Conservation (phyloP, 768 basidiomycete genomes). For the Trametes cubensis region DNA sequence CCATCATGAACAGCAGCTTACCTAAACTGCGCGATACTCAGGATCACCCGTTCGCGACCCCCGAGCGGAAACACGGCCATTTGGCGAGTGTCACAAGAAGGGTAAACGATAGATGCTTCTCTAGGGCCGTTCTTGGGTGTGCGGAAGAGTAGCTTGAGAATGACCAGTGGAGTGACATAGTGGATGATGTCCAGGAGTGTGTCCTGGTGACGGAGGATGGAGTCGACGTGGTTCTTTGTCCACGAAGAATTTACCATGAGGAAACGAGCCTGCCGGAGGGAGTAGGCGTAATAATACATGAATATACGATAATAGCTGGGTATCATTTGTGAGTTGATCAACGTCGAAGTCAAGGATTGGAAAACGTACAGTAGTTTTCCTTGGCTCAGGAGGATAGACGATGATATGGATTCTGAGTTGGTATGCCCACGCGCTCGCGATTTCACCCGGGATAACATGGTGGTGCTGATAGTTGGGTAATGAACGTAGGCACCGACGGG, state of each 20-base stretch:
- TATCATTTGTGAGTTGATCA: background rate
- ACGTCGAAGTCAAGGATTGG: background rate
- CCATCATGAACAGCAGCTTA: slow-evolving; percentile 37
- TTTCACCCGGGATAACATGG: slow-evolving; percentile 86
- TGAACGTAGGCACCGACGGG: slow-evolving; percentile 92
- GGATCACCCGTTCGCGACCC: slow-evolving; percentile 61
- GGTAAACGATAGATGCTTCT: slow-evolving; percentile 69
- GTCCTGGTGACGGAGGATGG: slow-evolving; percentile 65
- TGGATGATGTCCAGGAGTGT: slow-evolving; percentile 50
- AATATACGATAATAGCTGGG: slow-evolving; percentile 85
- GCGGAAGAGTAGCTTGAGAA: slow-evolving; percentile 29
- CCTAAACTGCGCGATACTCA: slow-evolving; percentile 95
- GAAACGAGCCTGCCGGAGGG: slow-evolving; percentile 73
- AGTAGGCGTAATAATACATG: slow-evolving; percentile 79
- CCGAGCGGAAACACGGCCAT: slow-evolving; percentile 60
- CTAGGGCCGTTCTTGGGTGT: slow-evolving; percentile 18
- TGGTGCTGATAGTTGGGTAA: slow-evolving; percentile 94
- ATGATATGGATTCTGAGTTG: slow-evolving; percentile 60
- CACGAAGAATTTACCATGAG: slow-evolving; percentile 95
- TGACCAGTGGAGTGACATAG: slow-evolving; percentile 42
- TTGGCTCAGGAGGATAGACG: slow-evolving; percentile 53
- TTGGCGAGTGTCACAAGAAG: slow-evolving; percentile 86
- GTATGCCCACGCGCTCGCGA: slow-evolving; percentile 62
- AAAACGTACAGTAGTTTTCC: slow-evolving; percentile 64
- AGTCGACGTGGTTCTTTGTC: slow-evolving; percentile 85